These are phyloP conservation scores for Cyamopsis tetragonoloba DNA, from an alignment of 306 rosid genomes.

Conservation along the genomic window DNA sequence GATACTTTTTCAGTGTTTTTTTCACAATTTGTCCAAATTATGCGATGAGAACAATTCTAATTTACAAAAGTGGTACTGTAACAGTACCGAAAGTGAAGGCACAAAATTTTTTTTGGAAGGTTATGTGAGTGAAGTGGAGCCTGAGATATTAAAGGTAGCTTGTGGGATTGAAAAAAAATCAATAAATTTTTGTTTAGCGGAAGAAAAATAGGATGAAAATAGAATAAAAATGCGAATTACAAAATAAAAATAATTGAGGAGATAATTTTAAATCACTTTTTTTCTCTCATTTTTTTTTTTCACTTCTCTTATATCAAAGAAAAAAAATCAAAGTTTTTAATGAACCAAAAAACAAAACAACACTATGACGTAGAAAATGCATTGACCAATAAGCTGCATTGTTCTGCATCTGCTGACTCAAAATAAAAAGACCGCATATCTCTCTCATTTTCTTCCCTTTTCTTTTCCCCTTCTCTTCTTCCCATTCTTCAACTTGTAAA, in stretches of 20 bases:
- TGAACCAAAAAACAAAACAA: neutral
- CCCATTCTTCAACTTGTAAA: neutral
- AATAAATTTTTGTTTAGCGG: too few species aligned
- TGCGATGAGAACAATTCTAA: neutral
- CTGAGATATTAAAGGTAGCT: too few species aligned
- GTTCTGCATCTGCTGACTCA: neutral
- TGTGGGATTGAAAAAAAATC: too few species aligned
- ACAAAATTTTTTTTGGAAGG: too few species aligned
- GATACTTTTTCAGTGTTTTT: neutral
- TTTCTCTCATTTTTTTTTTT: too few species aligned
- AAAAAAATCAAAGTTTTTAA: too few species aligned
- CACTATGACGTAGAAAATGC: neutral
- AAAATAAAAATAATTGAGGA: too few species aligned
- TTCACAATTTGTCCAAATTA: neutral
- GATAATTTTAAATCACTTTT: too few species aligned
- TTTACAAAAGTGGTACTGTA: neutral
- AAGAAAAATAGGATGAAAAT: too few species aligned
- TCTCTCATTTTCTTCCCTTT: neutral
- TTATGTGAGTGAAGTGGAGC: too few species aligned
- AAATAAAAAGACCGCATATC: neutral
- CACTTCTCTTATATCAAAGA: too few species aligned
- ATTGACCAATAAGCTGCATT: conserved; percentile 29
- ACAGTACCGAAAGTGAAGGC: neutral
- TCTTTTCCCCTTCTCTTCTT: neutral
- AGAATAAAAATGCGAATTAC: too few species aligned